Evolutionary conservation across 805 yeast species (phyloP), one percentile per base, ranked within the genome.

Genomic region (Blastobotrys peoriensis): DNA sequence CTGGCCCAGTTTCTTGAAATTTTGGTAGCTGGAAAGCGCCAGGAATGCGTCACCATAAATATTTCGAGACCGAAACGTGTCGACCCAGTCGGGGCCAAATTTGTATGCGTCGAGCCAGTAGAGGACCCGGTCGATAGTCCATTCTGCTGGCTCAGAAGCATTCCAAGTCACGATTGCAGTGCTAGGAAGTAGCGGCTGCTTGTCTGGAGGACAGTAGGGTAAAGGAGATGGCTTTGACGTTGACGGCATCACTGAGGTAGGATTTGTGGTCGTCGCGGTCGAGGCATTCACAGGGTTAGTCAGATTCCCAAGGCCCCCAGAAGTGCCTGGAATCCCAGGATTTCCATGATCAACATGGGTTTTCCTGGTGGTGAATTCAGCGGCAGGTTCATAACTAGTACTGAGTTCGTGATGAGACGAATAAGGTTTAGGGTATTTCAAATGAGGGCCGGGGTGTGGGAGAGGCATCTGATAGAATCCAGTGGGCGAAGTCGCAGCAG

Each of bases 81-180:
- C 74, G n/a, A 74, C 67, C 96, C 96, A 88, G 10, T 81, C 68
- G 3, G 72, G 75, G 52, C 83, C 82, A 63, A 88, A 88, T 17
- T 74, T 71, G 59, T 87, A 73, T n/a, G 62, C 54, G 5, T 74
- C 79, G 20, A 88, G 68, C 94, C 95, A 88, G 39, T 66, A 59
- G 0, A 71, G 47, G 1, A 87, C 89, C 42, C 83, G 70, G n/a
- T 73, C 77, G 50, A 75, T 65, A 1, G 81, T 77, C 96, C 96
- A 87, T 47, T 77, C 81, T 4, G 69, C 71, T 1, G 83, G 77
- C 43, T 70, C 69, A 25, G 68, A 67, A 0, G 74, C 76, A 19
- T 71, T 69, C 81, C 81, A 77, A 2, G 65, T 57, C 2, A 64
- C 49, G 4, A 46, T n/a, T n/a, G 43, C 43, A 13, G 51, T 46